phyloP scores from a whole-genome alignment of 2,329 filamentous ascomycete genomes.

The Penicillium verrucosum region DNA sequence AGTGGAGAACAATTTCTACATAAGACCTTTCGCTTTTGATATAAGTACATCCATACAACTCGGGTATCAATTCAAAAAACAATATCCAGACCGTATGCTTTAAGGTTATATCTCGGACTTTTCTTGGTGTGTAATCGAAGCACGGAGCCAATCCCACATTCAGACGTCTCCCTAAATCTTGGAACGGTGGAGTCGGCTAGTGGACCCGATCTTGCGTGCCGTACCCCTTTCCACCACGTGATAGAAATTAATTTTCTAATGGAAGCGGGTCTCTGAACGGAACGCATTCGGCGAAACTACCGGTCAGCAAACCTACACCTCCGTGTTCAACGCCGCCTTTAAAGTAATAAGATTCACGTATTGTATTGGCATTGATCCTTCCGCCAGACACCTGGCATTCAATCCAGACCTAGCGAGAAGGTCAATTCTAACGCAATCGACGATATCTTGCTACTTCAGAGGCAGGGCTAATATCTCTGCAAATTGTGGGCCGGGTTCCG shows the following conservation, averaged over 20 bases:
- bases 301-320: too few relatives aligned
- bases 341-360: too few relatives aligned
- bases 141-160: not conserved
- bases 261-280: not conserved
- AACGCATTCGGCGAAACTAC: not conserved
- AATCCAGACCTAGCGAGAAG: too few relatives aligned
- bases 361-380: too few relatives aligned
- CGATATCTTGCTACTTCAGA: too few relatives aligned
- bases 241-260: not conserved
- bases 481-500: not conserved
- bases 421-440: too few relatives aligned
- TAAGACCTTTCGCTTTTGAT: not conserved
- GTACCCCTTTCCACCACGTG: not conserved
- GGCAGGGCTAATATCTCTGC: too few relatives aligned
- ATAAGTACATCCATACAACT: not conserved
- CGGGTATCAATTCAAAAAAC: not conserved
- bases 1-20: not conserved
- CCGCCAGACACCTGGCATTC: too few relatives aligned
- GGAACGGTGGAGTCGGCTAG: not conserved
- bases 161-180: not conserved
- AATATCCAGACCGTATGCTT: not conserved
- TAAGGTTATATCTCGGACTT: not conserved
- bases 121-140: not conserved
- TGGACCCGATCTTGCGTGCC: not conserved
- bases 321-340: too few relatives aligned